Conservation (phyloP, 2,329 filamentous ascomycete genomes). For the Waltergamsia citrina region DNA sequence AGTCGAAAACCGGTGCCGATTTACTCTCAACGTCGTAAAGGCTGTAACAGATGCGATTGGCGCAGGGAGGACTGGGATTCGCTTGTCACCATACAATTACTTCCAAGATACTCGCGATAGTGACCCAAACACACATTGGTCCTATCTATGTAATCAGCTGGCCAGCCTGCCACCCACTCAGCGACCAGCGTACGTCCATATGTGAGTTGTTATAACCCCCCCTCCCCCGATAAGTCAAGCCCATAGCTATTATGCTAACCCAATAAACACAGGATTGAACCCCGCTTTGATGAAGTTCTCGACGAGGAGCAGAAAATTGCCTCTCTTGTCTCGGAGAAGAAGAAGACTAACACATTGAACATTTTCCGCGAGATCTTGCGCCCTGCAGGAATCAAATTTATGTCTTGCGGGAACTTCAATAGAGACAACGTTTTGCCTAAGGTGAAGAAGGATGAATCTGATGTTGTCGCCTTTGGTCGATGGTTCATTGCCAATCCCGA, state of each 20-base stretch:
- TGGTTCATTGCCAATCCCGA: constrained; percentile 20
- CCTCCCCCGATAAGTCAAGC: background rate
- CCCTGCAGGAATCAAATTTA: constrained; percentile 28
- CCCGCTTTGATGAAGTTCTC: constrained; percentile 34
- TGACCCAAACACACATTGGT: constrained; percentile 22
- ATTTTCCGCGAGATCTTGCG: constrained; percentile 29
- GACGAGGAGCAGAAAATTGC: constrained; percentile 31
- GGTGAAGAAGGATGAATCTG: constrained; percentile 18
- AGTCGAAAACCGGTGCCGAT: constrained; percentile 34
- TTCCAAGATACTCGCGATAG: constrained; percentile 18
- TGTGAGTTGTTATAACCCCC: constrained; percentile 16
- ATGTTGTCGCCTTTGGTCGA: constrained; percentile 17
- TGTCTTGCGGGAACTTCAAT: constrained; percentile 39
- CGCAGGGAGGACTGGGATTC: constrained; percentile 27
- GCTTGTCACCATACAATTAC: constrained; percentile 26
- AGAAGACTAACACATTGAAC: constrained; percentile 14
- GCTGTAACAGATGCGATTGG: constrained; percentile 20
- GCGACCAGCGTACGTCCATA: constrained; percentile 33
- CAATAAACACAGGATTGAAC: constrained; percentile 24
- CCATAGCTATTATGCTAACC: background rate
- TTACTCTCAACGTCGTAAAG: constrained; percentile 34
- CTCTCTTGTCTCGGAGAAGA: constrained; percentile 17
- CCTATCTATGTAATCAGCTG: constrained; percentile 22
- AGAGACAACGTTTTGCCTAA: constrained; percentile 27
- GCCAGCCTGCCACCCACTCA: constrained; percentile 19